phyloP scores from a whole-genome alignment of 345 rosid species.

The Limnanthes douglasii region DNA sequence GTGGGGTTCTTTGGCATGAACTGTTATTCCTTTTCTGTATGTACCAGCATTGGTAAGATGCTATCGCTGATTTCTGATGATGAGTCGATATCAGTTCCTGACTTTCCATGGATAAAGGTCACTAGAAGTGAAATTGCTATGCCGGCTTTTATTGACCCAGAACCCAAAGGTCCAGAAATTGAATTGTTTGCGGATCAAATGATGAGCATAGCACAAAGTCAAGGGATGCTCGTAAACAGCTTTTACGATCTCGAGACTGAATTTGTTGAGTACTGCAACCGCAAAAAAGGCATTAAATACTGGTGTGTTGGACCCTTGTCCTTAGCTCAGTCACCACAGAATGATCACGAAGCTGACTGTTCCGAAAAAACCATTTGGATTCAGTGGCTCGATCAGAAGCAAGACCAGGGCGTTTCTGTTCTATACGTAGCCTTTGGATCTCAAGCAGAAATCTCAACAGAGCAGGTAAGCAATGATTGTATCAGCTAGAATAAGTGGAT shows the following conservation, averaged over 20 bases:
- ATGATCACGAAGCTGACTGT: too few relatives aligned
- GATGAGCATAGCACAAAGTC: conserved; percentile 10
- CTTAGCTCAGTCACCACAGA: conserved; percentile 12
- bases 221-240: conserved; percentile 34
- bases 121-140: conserved; percentile 27
- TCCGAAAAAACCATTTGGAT: conserved; percentile 31
- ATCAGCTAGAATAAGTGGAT: too few relatives aligned
- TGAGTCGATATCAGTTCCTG: conserved; percentile 29
- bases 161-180: conserved; percentile 1
- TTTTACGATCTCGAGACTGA: conserved; percentile 51
- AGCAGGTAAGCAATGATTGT: too few relatives aligned
- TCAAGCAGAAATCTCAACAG: conserved; percentile 38
- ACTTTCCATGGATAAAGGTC: conserved; percentile 56
- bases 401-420: conserved; percentile 27
- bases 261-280: conserved; percentile 25
- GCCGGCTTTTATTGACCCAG: background rate
- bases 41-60: conserved; percentile 5
- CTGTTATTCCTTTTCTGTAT: conserved; percentile 11
- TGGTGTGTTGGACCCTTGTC: conserved; percentile 58
- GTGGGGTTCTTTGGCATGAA: conserved; percentile 38
- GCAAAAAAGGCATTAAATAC: background rate
- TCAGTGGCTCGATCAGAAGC: conserved; percentile 46
- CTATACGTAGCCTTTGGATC: conserved; percentile 77
- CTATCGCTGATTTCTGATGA: conserved; percentile 12
- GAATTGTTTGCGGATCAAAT: conserved; percentile 9